These are phyloP conservation scores for Jatropha podagrica DNA, from an alignment of 441 rosid genomes.

Conservation along the genomic window DNA sequence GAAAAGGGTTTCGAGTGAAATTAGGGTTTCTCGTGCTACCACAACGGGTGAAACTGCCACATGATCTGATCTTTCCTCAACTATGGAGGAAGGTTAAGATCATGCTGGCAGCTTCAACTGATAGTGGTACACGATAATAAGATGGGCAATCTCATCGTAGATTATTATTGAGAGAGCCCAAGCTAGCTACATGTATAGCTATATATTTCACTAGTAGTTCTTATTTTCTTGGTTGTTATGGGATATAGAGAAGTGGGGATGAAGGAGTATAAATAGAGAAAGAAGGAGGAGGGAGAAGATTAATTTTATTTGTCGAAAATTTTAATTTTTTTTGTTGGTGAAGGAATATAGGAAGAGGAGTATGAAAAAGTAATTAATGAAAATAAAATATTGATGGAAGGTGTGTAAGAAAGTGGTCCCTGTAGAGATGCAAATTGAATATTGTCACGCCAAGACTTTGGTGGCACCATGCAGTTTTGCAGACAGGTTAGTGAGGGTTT, in stretches of 20 bases:
- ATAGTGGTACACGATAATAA: slow-evolving; percentile 53
- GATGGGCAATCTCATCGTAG: not conserved
- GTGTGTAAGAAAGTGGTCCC: slow-evolving; percentile 53
- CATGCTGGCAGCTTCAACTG: slow-evolving; percentile 99
- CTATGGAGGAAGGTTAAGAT: slow-evolving; percentile 57
- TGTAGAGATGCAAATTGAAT: slow-evolving; percentile 44
- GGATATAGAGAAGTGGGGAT: slow-evolving; percentile 29
- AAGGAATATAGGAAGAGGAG: slow-evolving; percentile 12
- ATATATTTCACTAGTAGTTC: not conserved
- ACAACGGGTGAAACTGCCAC: slow-evolving; percentile 89
- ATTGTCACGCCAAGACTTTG: slow-evolving; percentile 55
- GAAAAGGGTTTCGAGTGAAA: slow-evolving; percentile 27
- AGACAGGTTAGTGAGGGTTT: slow-evolving; percentile 51
- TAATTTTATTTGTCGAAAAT: not conserved
- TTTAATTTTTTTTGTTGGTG: not conserved
- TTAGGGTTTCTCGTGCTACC: slow-evolving; percentile 50
- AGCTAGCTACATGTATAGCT: not conserved
- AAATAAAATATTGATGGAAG: slow-evolving; percentile 15
- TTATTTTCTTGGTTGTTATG: not conserved
- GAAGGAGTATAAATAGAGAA: slow-evolving; percentile 40
- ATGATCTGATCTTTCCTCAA: slow-evolving; percentile 72
- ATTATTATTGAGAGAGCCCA: not conserved
- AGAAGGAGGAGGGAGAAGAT: not conserved
- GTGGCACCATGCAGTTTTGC: slow-evolving; percentile 38
- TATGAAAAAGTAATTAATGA: slow-evolving; percentile 1